Conservation (phyloP, 1,284 basidiomycete genomes). For the Tilletiaria anomala region DNA sequence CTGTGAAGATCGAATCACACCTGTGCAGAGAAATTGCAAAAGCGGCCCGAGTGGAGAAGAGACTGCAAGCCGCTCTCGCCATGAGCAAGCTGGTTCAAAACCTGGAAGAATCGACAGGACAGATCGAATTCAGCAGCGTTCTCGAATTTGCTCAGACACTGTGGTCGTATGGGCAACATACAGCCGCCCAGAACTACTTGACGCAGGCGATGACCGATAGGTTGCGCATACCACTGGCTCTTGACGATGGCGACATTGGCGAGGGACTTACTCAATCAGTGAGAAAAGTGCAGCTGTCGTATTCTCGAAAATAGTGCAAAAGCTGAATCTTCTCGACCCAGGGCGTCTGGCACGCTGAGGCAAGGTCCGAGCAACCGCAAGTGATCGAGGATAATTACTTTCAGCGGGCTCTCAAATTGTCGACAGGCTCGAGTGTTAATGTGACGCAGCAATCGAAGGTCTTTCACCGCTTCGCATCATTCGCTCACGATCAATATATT, state of each 20-base stretch:
- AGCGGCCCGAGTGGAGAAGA: not conserved
- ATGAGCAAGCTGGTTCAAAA: not conserved
- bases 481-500: slow-evolving; percentile 74
- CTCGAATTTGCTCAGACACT: slow-evolving; percentile 67
- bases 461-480: slow-evolving; percentile 67
- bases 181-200: not conserved
- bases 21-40: not conserved
- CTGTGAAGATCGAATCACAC: not conserved
- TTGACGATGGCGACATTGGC: no score
- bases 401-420: slow-evolving; percentile 46
- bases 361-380: slow-evolving; percentile 66
- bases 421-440: slow-evolving; percentile 5
- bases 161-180: slow-evolving; percentile 52
- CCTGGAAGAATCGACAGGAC: not conserved
- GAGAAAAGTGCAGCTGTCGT: no score
- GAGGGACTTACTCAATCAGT: no score
- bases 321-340: no score
- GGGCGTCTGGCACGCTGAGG: slow-evolving; percentile 79
- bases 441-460: slow-evolving; percentile 49
- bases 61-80: not conserved
- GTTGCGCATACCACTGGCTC: no score
- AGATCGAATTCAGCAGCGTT: not conserved
- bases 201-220: not conserved
- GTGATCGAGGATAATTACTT: slow-evolving; percentile 62
- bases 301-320: no score